A percentile compares a stretch with the other conserved stretches of the same genome.
Evolutionary conservation across 2,329 filamentous ascomycete species (phyloP).

Genomic region (Fusarium sterilihyphosum): DNA sequence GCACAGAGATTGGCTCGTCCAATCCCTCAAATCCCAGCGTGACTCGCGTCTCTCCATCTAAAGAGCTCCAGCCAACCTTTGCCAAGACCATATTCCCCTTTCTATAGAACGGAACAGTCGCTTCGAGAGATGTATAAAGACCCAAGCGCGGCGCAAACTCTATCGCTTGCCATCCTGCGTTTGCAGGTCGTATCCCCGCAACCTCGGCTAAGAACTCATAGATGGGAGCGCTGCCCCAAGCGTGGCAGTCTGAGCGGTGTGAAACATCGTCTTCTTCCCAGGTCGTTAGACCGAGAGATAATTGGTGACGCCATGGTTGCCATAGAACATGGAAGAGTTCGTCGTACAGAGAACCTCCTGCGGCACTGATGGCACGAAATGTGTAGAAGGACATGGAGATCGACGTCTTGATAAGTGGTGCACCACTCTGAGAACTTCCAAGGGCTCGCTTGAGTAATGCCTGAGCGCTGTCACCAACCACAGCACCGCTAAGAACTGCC

Average conservation of each 20-base stretch:
- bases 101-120: not conserved
- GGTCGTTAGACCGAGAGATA: not conserved
- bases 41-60: not conserved
- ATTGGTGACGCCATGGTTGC: not conserved
- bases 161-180: not conserved
- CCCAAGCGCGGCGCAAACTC: not conserved
- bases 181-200: not conserved
- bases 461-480: not conserved
- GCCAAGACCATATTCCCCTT: not conserved
- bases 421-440: accelerated
- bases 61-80: not conserved
- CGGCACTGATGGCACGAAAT: not conserved
- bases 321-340: not conserved
- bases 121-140: not conserved
- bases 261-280: not conserved
- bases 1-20: not conserved
- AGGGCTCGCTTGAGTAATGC: not conserved
- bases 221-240: not conserved
- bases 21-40: not conserved
- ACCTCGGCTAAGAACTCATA: not conserved
- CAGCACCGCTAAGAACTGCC: not conserved
- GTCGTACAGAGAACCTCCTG: not conserved
- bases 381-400: not conserved
- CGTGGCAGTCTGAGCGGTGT: not conserved
- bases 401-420: not conserved